A percentile compares a stretch with the other conserved stretches of the same genome.
phyloP scores from a whole-genome alignment of 2,329 filamentous ascomycete species.

The Aspergillus sp. region DNA sequence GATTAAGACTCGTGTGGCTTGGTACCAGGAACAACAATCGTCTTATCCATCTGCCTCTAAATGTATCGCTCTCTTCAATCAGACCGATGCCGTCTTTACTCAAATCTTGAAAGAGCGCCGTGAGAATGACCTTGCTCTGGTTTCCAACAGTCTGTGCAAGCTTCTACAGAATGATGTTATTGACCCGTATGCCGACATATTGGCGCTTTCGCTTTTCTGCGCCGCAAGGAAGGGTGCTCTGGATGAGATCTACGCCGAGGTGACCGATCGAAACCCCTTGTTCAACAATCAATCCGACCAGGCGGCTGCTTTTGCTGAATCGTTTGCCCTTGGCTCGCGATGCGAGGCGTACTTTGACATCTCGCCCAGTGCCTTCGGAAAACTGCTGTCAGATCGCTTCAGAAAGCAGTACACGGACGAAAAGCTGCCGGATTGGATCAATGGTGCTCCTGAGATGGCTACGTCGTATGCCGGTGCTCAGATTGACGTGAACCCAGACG shows the following conservation, averaged over 20 bases:
- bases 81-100: constrained; percentile 33
- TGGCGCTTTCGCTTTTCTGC: constrained; percentile 59
- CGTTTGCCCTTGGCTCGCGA: constrained; percentile 62
- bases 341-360: constrained; percentile 64
- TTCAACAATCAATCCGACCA: constrained; percentile 63
- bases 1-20: constrained; percentile 40
- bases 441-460: constrained; percentile 50
- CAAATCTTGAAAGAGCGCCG: constrained; percentile 28
- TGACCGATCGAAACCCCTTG: constrained; percentile 61
- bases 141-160: constrained; percentile 39
- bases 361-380: constrained; percentile 49
- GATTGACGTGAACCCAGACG: constrained; percentile 52
- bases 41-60: constrained; percentile 31
- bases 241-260: constrained; percentile 63
- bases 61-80: constrained; percentile 40
- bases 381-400: constrained; percentile 42
- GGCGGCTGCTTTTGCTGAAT: constrained; percentile 63
- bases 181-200: constrained; percentile 54
- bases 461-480: constrained; percentile 54
- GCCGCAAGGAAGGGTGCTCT: constrained; percentile 57
- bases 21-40: constrained; percentile 44
- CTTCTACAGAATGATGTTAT: constrained; percentile 33
- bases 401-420: constrained; percentile 46
- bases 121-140: constrained; percentile 35
- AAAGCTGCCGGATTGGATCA: constrained; percentile 51